phyloP scores from a whole-genome alignment of 2,329 filamentous ascomycete genomes.

The Zalaria obscura region DNA sequence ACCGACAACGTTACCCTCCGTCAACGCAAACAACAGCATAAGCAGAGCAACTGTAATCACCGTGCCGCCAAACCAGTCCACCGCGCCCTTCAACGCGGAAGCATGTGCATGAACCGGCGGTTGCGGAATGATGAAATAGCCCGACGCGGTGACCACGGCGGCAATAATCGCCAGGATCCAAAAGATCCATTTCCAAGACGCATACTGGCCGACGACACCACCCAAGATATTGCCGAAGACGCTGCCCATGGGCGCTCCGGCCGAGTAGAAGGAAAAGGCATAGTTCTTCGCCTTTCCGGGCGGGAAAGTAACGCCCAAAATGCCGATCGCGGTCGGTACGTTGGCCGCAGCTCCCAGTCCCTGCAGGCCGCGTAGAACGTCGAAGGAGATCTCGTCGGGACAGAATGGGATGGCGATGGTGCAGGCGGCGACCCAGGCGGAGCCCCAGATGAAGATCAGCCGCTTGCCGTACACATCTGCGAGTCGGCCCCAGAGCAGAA shows the following conservation, averaged over 20 bases:
- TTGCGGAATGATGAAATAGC: constrained; percentile 45
- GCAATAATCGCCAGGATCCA: constrained; percentile 49
- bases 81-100: constrained; percentile 25
- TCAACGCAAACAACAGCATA: constrained; percentile 50
- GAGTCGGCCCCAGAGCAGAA: constrained; percentile 53
- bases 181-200: constrained; percentile 54
- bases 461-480: constrained; percentile 55
- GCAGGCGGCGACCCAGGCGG: constrained; percentile 46
- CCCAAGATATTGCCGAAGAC: constrained; percentile 51
- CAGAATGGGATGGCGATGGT: constrained; percentile 50
- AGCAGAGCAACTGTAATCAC: constrained; percentile 49
- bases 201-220: constrained; percentile 48
- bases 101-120: constrained; percentile 19
- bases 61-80: constrained; percentile 54
- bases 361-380: constrained; percentile 51
- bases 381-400: constrained; percentile 52
- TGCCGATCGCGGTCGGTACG: constrained; percentile 57
- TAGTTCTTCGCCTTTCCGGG: constrained; percentile 58
- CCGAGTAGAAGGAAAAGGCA: constrained; percentile 50
- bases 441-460: constrained; percentile 49
- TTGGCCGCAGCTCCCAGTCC: constrained; percentile 56
- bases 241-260: constrained; percentile 49
- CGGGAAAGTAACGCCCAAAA: constrained; percentile 52
- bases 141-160: constrained; percentile 40
- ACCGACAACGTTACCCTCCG: constrained; percentile 54